Conservation (phyloP, 768 basidiomycete species). For the Ramaria sp. region DNA sequence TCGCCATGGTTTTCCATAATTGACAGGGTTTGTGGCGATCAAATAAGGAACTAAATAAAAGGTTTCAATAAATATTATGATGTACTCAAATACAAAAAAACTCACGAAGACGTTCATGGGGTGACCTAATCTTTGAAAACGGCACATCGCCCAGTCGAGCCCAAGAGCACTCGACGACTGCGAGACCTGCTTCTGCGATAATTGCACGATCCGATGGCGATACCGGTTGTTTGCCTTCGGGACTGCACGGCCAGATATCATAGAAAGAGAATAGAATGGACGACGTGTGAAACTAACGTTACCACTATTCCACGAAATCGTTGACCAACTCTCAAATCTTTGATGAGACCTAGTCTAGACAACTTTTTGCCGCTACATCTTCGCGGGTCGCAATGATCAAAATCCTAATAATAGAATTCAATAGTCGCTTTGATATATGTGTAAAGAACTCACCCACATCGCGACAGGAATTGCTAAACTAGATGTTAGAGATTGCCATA, state of each 20-base stretch:
- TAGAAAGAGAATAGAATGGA: neutral
- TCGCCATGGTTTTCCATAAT: slow-evolving; percentile 96
- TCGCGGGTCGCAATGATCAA: slow-evolving; percentile 94
- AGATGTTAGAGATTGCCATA: slow-evolving; percentile 13
- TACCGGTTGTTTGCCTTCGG: slow-evolving; percentile 69
- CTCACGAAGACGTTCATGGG: slow-evolving; percentile 83
- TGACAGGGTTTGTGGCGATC: slow-evolving; percentile 91
- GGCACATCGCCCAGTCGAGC: slow-evolving; percentile 91
- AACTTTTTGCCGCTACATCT: slow-evolving; percentile 86
- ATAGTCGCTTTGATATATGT: neutral
- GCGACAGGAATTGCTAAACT: slow-evolving; percentile 63
- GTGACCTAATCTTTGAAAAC: slow-evolving; percentile 85
- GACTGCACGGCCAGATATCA: slow-evolving; percentile 34
- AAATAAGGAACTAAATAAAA: slow-evolving; percentile 74
- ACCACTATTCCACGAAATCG: slow-evolving; percentile 89
- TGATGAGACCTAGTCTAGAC: slow-evolving; percentile 72
- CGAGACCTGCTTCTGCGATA: slow-evolving; percentile 62
- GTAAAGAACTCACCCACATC: slow-evolving; percentile 74
- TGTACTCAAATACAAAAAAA: slow-evolving; percentile 12
- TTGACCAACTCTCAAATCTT: slow-evolving; percentile 71
- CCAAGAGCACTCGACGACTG: slow-evolving; percentile 99
- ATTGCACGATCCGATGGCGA: slow-evolving; percentile 81
- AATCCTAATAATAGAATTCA: slow-evolving; percentile 52
- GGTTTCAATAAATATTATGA: neutral
- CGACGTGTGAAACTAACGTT: slow-evolving; percentile 49